A percentile compares a stretch with the other conserved stretches of the same genome.
These are phyloP conservation scores for Peltaster fructicola DNA, from an alignment of 2,329 filamentous ascomycete species.

Conservation along the genomic window DNA sequence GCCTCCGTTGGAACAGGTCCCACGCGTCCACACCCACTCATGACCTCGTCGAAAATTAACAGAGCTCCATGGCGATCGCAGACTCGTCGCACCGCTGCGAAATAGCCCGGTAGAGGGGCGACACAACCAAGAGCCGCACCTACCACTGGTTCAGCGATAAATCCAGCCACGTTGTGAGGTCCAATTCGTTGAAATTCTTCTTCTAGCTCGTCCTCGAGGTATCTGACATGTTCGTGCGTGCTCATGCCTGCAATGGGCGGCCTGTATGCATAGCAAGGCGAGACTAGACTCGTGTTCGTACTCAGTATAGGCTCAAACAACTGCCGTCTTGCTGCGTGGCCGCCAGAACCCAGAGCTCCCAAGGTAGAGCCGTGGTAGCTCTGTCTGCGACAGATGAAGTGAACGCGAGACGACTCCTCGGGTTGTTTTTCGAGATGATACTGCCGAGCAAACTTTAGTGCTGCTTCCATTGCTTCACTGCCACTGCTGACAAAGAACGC, in stretches of 20 bases:
- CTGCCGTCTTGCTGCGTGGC: conserved; percentile 41
- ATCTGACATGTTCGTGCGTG: conserved; percentile 39
- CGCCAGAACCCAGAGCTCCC: conserved; percentile 46
- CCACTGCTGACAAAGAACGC: conserved; percentile 42
- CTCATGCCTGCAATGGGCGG: conserved; percentile 31
- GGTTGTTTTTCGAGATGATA: conserved; percentile 42
- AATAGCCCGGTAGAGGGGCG: conserved; percentile 48
- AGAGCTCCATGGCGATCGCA: conserved; percentile 56
- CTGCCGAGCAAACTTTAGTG: conserved; percentile 49
- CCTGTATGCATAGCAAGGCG: conserved; percentile 50
- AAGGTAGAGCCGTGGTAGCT: conserved; percentile 58
- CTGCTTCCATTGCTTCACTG: conserved; percentile 49
- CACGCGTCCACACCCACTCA: conserved; percentile 47
- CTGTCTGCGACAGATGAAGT: conserved; percentile 46
- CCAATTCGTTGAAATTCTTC: conserved; percentile 46
- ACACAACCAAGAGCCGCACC: conserved; percentile 55
- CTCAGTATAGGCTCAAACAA: conserved; percentile 44
- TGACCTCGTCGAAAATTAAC: conserved; percentile 64
- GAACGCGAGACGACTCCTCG: conserved; percentile 35
- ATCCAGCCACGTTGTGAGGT: conserved; percentile 49
- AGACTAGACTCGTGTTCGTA: conserved; percentile 38
- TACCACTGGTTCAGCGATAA: conserved; percentile 56
- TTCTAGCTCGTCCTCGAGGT: conserved; percentile 48
- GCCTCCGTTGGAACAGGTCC: conserved; percentile 24
- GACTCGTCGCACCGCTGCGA: conserved; percentile 46